A percentile compares a stretch with the other conserved stretches of the same genome.
Conservation (phyloP, 768 basidiomycete genomes). For the Mycena vulgaris region DNA sequence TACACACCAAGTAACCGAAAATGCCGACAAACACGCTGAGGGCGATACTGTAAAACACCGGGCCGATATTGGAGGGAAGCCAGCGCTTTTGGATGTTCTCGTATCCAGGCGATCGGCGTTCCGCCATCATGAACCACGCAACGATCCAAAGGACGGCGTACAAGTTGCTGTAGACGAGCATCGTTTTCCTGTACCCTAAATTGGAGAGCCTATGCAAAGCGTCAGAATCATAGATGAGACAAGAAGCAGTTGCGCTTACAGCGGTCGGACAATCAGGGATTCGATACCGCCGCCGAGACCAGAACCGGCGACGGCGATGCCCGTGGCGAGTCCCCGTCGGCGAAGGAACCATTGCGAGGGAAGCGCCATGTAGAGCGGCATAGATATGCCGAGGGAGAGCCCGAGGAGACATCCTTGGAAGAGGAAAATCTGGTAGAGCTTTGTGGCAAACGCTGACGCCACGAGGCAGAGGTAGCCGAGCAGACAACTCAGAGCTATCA, state of each 20-base stretch:
- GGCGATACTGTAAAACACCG: slow-evolving; percentile 51
- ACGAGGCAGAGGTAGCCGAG: slow-evolving; percentile 47
- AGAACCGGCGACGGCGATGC: slow-evolving; percentile 50
- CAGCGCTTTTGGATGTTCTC: slow-evolving; percentile 38
- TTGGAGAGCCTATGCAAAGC: slow-evolving; percentile 38
- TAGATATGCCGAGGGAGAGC: slow-evolving; percentile 38
- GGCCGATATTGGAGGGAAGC: slow-evolving; percentile 40
- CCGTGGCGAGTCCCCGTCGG: slow-evolving; percentile 51
- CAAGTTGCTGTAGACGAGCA: slow-evolving; percentile 48
- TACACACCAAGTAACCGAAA: slow-evolving; percentile 44
- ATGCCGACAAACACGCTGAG: slow-evolving; percentile 48
- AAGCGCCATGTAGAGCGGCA: slow-evolving; percentile 50
- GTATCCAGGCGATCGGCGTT: slow-evolving; percentile 39
- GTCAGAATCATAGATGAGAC: neutral
- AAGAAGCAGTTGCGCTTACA: slow-evolving; percentile 29
- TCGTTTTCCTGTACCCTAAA: slow-evolving; percentile 49
- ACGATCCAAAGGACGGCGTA: slow-evolving; percentile 44
- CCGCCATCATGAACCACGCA: slow-evolving; percentile 50
- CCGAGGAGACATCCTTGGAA: slow-evolving; percentile 45
- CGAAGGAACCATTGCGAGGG: slow-evolving; percentile 53
- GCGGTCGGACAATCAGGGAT: slow-evolving; percentile 39
- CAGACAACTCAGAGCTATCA: slow-evolving; percentile 48
- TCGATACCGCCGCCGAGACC: slow-evolving; percentile 50
- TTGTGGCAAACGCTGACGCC: slow-evolving; percentile 48
- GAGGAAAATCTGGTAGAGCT: slow-evolving; percentile 50